Evolutionary conservation across 495 filamentous ascomycete genomes (phyloP).

Genomic region (Hyaloscypha finlandica): DNA sequence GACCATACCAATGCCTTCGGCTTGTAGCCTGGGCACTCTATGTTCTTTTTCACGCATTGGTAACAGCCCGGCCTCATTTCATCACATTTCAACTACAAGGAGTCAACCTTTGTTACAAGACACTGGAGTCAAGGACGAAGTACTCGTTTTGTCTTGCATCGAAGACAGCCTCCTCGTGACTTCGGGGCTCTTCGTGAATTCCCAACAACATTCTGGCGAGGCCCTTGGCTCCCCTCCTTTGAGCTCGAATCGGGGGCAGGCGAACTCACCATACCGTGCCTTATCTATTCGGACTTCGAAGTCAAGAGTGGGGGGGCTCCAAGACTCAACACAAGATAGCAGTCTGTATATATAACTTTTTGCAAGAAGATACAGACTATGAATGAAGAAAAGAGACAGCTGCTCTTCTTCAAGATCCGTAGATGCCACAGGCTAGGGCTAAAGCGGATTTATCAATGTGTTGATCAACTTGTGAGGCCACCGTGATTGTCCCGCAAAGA

Average conservation of each 20-base stretch:
- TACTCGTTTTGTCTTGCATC: slow-evolving; percentile 56
- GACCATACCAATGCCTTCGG: slow-evolving; percentile 55
- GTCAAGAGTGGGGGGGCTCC: not conserved
- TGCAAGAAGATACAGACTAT: too few species aligned
- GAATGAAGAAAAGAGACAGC: not conserved
- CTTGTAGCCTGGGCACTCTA: slow-evolving; percentile 54
- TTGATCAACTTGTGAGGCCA: not conserved
- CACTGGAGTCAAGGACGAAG: slow-evolving; percentile 16
- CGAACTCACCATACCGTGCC: not conserved
- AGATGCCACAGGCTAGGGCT: not conserved
- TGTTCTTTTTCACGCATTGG: slow-evolving; percentile 51
- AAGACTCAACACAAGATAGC: not conserved
- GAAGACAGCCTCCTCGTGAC: slow-evolving; percentile 27
- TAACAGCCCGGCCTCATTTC: slow-evolving; percentile 53
- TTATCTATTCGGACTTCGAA: not conserved
- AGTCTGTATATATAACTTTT: not conserved
- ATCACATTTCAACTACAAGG: slow-evolving; percentile 55
- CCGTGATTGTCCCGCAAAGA: not conserved
- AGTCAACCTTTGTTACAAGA: slow-evolving; percentile 2
- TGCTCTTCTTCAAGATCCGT: not conserved
- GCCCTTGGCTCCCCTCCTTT: not conserved
- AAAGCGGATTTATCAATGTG: not conserved
- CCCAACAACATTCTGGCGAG: not conserved
- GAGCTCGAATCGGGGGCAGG: not conserved
- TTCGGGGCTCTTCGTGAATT: slow-evolving; percentile 31